A percentile compares a stretch with the other conserved stretches of the same genome.
phyloP scores from a whole-genome alignment of 257 asterid species.

The Avicennia marina region DNA sequence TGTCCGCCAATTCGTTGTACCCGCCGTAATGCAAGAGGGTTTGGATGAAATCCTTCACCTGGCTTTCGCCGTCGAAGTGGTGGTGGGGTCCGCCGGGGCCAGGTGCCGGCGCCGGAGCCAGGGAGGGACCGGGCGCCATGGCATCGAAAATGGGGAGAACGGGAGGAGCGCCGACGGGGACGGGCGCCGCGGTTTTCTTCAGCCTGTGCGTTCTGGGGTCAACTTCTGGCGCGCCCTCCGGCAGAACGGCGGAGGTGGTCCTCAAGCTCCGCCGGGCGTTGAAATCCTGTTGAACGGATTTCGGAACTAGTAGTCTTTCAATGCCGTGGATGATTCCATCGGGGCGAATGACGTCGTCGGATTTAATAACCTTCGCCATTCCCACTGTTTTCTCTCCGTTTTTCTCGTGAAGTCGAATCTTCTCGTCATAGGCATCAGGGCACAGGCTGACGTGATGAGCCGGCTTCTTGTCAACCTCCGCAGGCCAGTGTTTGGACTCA shows the following conservation, averaged over 20 bases:
- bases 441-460: conserved; percentile 42
- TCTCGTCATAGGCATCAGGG: conserved; percentile 39
- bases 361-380: conserved; percentile 38
- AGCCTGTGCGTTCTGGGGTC: conserved; percentile 78
- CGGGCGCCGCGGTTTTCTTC: conserved; percentile 43
- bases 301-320: conserved; percentile 69
- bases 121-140: conserved; percentile 83
- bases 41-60: conserved; percentile 87
- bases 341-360: conserved; percentile 70
- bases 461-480: neutral
- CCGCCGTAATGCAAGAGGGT: conserved; percentile 90
- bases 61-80: conserved; percentile 91
- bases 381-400: conserved; percentile 47
- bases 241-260: conserved; percentile 72
- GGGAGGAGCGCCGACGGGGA: conserved; percentile 71
- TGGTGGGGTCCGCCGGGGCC: conserved; percentile 91
- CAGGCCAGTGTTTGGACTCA: conserved; percentile 41
- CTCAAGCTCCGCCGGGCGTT: conserved; percentile 66
- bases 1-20: conserved; percentile 86
- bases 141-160: conserved; percentile 66
- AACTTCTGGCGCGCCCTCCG: conserved; percentile 79
- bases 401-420: conserved; percentile 25
- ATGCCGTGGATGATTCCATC: conserved; percentile 96
- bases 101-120: conserved; percentile 95
- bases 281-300: conserved; percentile 78